Conservation (phyloP, 306 rosid genomes). For the Lathyrus sativus region DNA sequence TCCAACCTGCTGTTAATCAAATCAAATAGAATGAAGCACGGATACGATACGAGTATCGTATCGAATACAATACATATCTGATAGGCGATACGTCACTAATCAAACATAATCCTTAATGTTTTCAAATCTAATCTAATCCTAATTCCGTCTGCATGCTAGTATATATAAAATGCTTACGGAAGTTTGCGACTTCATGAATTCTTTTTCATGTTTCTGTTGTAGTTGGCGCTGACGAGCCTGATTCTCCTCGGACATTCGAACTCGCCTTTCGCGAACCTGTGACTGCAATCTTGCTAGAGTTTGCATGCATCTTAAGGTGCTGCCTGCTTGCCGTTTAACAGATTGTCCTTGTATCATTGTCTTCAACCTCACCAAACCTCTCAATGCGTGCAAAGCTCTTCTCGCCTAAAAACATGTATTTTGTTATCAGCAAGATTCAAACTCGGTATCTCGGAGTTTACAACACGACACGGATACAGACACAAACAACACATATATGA, state of each 20-base stretch:
- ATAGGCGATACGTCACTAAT: no score
- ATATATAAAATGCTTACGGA: conserved; percentile 44
- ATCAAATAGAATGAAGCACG: no score
- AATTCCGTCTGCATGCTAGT: no score
- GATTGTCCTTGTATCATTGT: conserved; percentile 60
- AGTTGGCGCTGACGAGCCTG: conserved; percentile 66
- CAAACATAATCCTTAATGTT: no score
- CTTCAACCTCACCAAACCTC: conserved; percentile 78
- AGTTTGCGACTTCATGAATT: conserved; percentile 54
- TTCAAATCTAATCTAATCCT: no score
- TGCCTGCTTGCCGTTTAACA: conserved; percentile 66
- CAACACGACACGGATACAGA: background rate
- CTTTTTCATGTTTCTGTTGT: conserved; percentile 61
- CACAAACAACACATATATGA: no score
- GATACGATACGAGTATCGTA: no score
- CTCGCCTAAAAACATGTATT: conserved; percentile 54
- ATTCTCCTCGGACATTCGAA: conserved; percentile 83
- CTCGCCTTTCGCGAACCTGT: conserved; percentile 66
- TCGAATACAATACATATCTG: no score
- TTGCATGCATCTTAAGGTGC: conserved; percentile 78
- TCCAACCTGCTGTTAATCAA: conserved; percentile 42
- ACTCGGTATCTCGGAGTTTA: background rate
- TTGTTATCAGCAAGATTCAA: background rate
- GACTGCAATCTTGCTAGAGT: conserved; percentile 71
- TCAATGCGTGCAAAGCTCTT: conserved; percentile 72